phyloP scores from a whole-genome alignment of 176 grass and related monocot species.

The Triticum timopheevii region DNA sequence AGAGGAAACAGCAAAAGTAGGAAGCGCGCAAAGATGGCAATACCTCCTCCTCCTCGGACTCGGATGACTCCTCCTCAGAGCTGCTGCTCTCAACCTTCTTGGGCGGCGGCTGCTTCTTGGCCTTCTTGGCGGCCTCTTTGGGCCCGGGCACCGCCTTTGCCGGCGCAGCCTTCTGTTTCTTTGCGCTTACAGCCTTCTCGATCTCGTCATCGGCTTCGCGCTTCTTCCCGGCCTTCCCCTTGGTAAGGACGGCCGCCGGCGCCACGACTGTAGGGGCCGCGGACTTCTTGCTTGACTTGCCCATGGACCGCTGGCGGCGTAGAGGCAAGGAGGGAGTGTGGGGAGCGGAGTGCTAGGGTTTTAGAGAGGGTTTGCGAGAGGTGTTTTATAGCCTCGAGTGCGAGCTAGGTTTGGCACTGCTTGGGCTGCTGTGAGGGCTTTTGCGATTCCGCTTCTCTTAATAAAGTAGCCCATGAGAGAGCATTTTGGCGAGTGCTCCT shows the following conservation, averaged over 20 bases:
- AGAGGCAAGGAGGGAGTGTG: background rate
- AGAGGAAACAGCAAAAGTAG: background rate
- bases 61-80: constrained; percentile 54
- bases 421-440: background rate
- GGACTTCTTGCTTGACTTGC: constrained; percentile 58
- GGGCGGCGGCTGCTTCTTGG: constrained; percentile 57
- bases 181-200: constrained; percentile 55
- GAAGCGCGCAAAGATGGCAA: background rate
- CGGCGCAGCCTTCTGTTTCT: constrained; percentile 62
- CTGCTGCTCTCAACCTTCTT: constrained; percentile 54
- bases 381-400: background rate
- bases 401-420: background rate
- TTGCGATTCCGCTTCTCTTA: too few species aligned
- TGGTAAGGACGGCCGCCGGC: constrained; percentile 15
- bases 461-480: too few species aligned
- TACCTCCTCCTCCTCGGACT: constrained; percentile 74
- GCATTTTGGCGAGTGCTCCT: too few species aligned
- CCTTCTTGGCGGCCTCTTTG: constrained; percentile 38
- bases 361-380: constrained; percentile 13
- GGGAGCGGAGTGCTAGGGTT: constrained; percentile 57
- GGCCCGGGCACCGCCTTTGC: constrained; percentile 24
- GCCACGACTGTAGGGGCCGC: constrained; percentile 14
- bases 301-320: constrained; percentile 42
- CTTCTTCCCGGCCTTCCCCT: constrained; percentile 62
- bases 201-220: constrained; percentile 58